Base-by-base conservation (phyloP, 148 eudicot genomes). In the Rhododendron molle region DNA sequence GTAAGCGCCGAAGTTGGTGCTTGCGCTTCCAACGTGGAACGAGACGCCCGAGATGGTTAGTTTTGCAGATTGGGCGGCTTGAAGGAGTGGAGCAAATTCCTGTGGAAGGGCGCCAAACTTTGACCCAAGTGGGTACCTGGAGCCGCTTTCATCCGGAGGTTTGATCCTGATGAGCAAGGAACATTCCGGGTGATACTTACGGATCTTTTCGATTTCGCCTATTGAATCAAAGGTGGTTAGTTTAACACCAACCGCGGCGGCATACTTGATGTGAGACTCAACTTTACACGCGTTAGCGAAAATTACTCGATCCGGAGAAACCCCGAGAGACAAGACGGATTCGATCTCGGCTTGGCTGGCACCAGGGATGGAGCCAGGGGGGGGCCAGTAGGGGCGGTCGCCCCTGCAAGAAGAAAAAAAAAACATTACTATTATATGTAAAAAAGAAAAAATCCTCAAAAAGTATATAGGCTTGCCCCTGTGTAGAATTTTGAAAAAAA, bases 41-140 rank as follows among this genome's bases (percentile, higher is more conserved):
- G 90, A 83, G 7, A 86, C 81, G 5, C 90, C 90, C 20, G 23
- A 4, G 15, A 88, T 86, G 40, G 74, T 40, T 44, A 88, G 81
- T 0, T 56, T 23, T 0, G 88, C 85, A 7, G 76, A 49, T 15
- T 72, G 83, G 18, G 90, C 90, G 0, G 90, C 88, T 23, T 12
- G 44, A 0, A 88, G 84, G 9, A 88, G 84, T 32, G 84, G 84
- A 67, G 12, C 84, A 1, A 88, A 18, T 65, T 88, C 90, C 7
- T 85, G 83, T 1, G 88, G 86, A 5, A 88, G 81, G 6, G 90
- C 88, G 4, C 90, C 90, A 12, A 65, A 88, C n/a, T 88, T 88
- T 11, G 62, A 2, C 10, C 88, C 88, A 9, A 88, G 80, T 2
- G 86, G 88, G 50, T 58, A 77, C 20, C 52, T 85, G 7, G 88